Evolutionary conservation across 2,329 filamentous ascomycete genomes (phyloP), one percentile per base, ranked within the genome.

Genomic region (Claviceps sp.): DNA sequence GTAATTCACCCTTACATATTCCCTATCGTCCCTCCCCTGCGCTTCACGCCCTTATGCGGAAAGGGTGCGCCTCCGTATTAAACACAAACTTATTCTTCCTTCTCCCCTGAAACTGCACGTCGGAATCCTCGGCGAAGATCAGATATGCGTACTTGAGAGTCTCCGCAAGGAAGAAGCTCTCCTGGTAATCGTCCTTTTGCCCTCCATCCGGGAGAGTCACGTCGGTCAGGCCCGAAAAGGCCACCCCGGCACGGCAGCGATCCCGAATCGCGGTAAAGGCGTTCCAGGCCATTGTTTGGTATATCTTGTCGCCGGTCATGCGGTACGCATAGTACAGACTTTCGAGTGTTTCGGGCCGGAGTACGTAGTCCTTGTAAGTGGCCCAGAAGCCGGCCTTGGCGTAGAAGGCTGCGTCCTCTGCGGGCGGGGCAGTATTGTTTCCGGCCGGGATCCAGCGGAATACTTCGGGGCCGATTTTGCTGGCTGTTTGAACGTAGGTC

Each of bases 111-210:
- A 73, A 74, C 3, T 79, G 76, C 60, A 72, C 73, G 3, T 64
- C 62, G 1, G 74, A 79, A 22, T 87, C 84, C 63, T 67, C 70
- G 0, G 78, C 74, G 62, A 82, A 80, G 52, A 86, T 85, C 59
- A 94, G 65, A 68, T 86, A 94, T 52, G 77, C 72, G 65, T 94
- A 94, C 73, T 95, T 95, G 65, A 95, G 64, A 55, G 89, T 85
- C 71, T 95, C 88, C 0, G 88, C 88, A 64, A 94, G 88, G 72
- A 86, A 83, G 70, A 93, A 95, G 60, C 85, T 90, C 69, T 95
- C 86, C 73, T 90, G 85, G 63, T 84, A 83, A 64, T 95, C 79
- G 42, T 67, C 66, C 55, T 76, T 81, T 0, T 68, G 66, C 1
- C 84, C 85, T 8, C 86, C 86, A 26, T 72, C 73, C 6, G 61